Base-by-base conservation (phyloP, 768 basidiomycete species). In the Xerocomellus chrysenteron region DNA sequence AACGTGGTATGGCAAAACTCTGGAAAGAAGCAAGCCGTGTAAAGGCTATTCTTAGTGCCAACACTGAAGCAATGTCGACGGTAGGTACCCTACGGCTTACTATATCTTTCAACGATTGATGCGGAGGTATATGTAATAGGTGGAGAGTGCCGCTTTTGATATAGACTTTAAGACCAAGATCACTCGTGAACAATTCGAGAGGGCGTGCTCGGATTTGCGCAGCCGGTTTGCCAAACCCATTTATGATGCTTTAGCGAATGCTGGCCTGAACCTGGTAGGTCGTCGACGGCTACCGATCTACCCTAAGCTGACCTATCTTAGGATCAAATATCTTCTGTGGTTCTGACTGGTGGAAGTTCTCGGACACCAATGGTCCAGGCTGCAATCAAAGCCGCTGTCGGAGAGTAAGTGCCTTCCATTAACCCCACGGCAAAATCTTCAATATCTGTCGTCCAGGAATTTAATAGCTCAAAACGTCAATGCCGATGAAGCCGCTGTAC, bases 401-500 rank as follows among this genome's bases (percentile, higher is more conserved):
- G 93, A 68, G 86, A 88, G 83, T 88, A 70, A 58, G 88, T 80
- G 16, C 5, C 7, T 12, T 32, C 19, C 9, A 11, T 19, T 21
- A 36, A 28, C 17, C n/a, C 2, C 33, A 44, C 28, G 4, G 43
- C 1, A 21, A 26, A 19, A 19, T 11, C 5, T 14, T 58, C 54
- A 49, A 56, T 47, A 21, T 44, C 21, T 45, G 26, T 55, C 16
- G 16, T 51, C 16, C 50, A 89, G 86, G 46, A 83, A 87, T 50
- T 92, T 91, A 73, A 88, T 98, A 55, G 92, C 96, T 6, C 80
- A 88, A 67, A 98, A 98, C 63, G 92, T 99, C 58, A 98, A 99
- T 69, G 88, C 96, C 0, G 97, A 98, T 68, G 97, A 99, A 74
- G 92, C 94, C 0, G 91, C 90, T 26, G 96, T 98, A 19, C 82